phyloP scores from a whole-genome alignment of 805 yeast species.

The Candida loeiensis region DNA sequence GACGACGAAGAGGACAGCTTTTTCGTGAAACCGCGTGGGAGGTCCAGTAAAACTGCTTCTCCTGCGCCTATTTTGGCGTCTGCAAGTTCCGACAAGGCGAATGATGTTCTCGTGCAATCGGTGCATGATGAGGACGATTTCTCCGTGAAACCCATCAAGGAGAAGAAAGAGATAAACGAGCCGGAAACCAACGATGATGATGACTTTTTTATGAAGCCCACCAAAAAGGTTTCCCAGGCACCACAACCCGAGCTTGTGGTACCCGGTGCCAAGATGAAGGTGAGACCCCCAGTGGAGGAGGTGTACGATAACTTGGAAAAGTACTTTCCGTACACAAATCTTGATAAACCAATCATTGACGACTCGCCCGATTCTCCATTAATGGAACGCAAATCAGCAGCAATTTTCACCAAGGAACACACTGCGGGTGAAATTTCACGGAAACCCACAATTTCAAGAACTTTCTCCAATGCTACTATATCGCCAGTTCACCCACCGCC shows the following conservation, averaged over 20 bases:
- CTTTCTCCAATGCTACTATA: slow-evolving; percentile 42
- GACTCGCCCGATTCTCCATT: slow-evolving; percentile 62
- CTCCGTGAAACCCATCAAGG: slow-evolving; percentile 15
- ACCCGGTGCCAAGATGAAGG: slow-evolving; percentile 43
- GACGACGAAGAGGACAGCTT: slow-evolving; percentile 6
- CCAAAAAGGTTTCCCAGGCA: slow-evolving; percentile 8
- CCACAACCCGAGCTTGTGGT: too few relatives aligned
- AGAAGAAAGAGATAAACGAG: background rate
- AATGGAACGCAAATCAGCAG: background rate
- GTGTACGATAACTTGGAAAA: slow-evolving; percentile 87
- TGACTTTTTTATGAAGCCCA: slow-evolving; percentile 18
- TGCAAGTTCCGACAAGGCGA: too few relatives aligned
- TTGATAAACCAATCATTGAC: slow-evolving; percentile 84
- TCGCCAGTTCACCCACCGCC: slow-evolving; percentile 30
- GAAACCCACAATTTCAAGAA: slow-evolving; percentile 37
- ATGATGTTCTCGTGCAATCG: too few relatives aligned
- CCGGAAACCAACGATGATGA: slow-evolving; percentile 13
- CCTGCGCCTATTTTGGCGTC: too few relatives aligned
- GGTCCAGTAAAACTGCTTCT: too few relatives aligned
- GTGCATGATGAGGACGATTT: slow-evolving; percentile 15
- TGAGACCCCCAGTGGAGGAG: slow-evolving; percentile 94
- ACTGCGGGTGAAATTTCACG: slow-evolving; percentile 14
- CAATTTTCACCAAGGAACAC: background rate
- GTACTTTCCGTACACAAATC: slow-evolving; percentile 87
- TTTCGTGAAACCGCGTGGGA: background rate